These are phyloP conservation scores for Penicillium polonicum DNA, from an alignment of 2,329 filamentous ascomycete genomes.

Conservation along the genomic window DNA sequence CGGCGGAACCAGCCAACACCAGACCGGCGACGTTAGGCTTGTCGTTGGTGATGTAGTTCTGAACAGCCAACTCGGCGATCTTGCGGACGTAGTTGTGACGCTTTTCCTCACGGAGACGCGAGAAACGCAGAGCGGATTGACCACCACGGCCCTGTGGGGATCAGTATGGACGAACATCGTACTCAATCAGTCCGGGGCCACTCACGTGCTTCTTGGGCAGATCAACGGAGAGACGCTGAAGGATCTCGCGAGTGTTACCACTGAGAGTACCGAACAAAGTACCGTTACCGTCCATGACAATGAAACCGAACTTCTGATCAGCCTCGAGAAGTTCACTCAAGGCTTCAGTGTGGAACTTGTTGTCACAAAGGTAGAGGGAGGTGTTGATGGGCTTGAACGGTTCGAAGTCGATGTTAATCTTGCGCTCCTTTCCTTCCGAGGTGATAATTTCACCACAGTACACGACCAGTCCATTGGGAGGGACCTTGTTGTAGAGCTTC, in stretches of 20 bases:
- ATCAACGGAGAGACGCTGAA: conserved; percentile 98
- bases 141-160: conserved; percentile 76
- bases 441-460: conserved; percentile 99
- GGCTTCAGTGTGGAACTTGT: conserved; percentile 99
- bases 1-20: conserved; percentile 92
- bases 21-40: conserved; percentile 97
- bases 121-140: conserved; percentile 98
- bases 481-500: conserved; percentile 98
- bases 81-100: conserved; percentile 99
- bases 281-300: conserved; percentile 99
- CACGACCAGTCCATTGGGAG: conserved; percentile 93
- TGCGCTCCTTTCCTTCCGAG: conserved; percentile 95
- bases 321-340: conserved; percentile 96
- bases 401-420: conserved; percentile 99
- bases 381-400: conserved; percentile 99
- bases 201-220: conserved; percentile 90
- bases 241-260: conserved; percentile 92
- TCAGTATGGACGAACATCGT: not conserved
- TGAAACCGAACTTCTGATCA: conserved; percentile 99
- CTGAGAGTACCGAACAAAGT: conserved; percentile 94
- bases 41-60: conserved; percentile 98
- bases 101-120: conserved; percentile 98
- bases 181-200: not conserved
- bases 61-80: conserved; percentile 94
- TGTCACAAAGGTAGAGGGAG: conserved; percentile 98